Conservation (phyloP, 1,139 yeast genomes). For the Saccharomyces hybrid region DNA sequence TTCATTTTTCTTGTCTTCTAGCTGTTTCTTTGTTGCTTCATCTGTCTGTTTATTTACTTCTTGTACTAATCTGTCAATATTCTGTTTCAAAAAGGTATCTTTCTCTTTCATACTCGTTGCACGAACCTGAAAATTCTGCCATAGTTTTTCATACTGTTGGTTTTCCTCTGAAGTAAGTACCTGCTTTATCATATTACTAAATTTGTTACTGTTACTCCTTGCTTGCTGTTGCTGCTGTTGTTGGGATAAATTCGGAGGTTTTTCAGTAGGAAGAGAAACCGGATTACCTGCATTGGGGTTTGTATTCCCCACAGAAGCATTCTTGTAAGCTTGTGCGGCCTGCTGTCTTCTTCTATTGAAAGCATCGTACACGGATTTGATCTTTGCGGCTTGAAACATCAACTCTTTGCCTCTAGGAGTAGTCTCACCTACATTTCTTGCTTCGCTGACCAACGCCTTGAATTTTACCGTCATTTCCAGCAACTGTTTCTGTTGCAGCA, state of each 20-base stretch:
- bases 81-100: conserved; percentile 27
- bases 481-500: conserved; percentile 46
- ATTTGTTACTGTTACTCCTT: conserved; percentile 8
- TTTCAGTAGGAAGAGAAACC: neutral
- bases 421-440: conserved; percentile 47
- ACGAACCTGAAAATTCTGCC: conserved; percentile 30
- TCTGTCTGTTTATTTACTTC: conserved; percentile 28
- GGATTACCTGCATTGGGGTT: conserved; percentile 9
- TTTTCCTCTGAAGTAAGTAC: conserved; percentile 29
- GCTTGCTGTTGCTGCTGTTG: conserved; percentile 7
- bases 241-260: neutral
- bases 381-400: conserved; percentile 57
- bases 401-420: conserved; percentile 67
- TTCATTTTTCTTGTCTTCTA: conserved; percentile 27
- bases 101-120: conserved; percentile 29
- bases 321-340: conserved; percentile 27
- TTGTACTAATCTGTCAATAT: conserved; percentile 25
- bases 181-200: conserved; percentile 24
- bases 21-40: conserved; percentile 22
- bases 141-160: conserved; percentile 27
- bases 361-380: conserved; percentile 33
- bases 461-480: conserved; percentile 55
- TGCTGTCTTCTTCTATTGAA: conserved; percentile 24
- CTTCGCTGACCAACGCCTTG: conserved; percentile 56
- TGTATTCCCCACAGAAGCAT: neutral